A percentile compares a stretch with the other conserved stretches of the same genome.
Evolutionary conservation across 768 basidiomycete genomes (phyloP).

Genomic region (Suillus subluteus): DNA sequence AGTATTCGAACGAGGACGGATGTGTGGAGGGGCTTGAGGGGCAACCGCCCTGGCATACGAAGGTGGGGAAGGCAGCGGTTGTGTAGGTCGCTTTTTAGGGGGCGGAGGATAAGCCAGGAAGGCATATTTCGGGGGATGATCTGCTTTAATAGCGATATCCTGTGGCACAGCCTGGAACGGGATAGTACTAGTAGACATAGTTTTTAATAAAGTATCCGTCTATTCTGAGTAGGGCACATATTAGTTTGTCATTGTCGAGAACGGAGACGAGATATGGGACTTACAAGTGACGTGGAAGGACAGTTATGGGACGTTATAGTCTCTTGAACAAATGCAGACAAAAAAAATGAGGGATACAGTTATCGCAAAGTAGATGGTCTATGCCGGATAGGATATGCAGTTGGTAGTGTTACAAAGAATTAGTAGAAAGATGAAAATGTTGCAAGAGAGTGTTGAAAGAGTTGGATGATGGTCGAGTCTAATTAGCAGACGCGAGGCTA

Average conservation of each 20-base stretch:
- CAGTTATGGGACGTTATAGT: not conserved
- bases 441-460: not conserved
- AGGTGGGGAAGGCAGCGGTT: conserved; percentile 33
- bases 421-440: not conserved
- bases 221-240: conserved; percentile 12
- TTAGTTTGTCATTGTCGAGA: conserved; percentile 5
- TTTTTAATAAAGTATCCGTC: conserved; percentile 12
- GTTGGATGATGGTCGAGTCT: conserved; percentile 9
- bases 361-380: conserved; percentile 1
- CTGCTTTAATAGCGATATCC: conserved; percentile 20
- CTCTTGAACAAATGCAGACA: not conserved
- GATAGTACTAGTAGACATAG: conserved; percentile 12
- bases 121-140: conserved; percentile 35
- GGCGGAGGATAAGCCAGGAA: conserved; percentile 46
- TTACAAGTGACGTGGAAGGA: conserved; percentile 7
- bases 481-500: conserved; percentile 21
- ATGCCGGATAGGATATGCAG: conserved; percentile 3
- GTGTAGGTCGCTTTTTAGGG: conserved; percentile 38
- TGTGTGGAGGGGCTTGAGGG: conserved; percentile 22
- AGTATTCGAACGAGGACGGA: conserved; percentile 45
- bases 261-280: conserved; percentile 3
- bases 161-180: conserved; percentile 17
- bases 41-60: not conserved
- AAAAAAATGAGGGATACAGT: conserved; percentile 13
- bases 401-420: conserved; percentile 1